phyloP scores from a whole-genome alignment of 2,329 filamentous ascomycete species.

The Pezicula rhizophila region DNA sequence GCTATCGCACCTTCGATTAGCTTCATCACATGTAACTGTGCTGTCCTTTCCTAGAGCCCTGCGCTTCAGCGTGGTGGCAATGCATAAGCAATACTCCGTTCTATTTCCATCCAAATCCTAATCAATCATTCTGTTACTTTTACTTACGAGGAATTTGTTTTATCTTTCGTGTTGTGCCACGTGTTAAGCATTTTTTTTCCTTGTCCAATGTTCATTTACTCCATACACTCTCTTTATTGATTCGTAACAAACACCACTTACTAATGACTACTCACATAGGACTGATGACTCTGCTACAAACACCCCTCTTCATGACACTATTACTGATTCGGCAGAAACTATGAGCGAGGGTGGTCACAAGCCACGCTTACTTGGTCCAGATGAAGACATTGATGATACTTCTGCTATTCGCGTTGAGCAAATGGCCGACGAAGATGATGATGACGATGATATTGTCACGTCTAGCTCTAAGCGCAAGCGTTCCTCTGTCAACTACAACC shows the following conservation, averaged over 20 bases:
- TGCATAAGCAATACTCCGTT: constrained; percentile 16
- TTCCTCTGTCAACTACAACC: constrained; percentile 41
- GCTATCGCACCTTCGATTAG: constrained; percentile 2
- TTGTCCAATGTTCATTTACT: neutral
- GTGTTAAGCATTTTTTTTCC: neutral
- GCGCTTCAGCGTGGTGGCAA: constrained; percentile 9
- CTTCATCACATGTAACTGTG: constrained; percentile 6
- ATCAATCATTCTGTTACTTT: constrained; percentile 3
- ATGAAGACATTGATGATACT: constrained; percentile 10
- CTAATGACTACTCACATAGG: constrained; percentile 6
- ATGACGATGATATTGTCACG: constrained; percentile 28
- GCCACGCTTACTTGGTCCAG: neutral
- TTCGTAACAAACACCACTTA: neutral
- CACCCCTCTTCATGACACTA: constrained; percentile 7
- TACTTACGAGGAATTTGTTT: too few species aligned
- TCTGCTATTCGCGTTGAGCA: constrained; percentile 16
- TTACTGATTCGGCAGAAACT: constrained; percentile 5
- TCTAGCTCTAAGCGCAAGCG: constrained; percentile 53
- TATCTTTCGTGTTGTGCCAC: too few species aligned
- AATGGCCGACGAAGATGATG: constrained; percentile 28
- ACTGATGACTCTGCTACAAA: constrained; percentile 12
- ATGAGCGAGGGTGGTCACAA: neutral
- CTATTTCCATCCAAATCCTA: constrained; percentile 8
- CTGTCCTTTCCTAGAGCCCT: constrained; percentile 9
- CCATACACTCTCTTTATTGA: neutral